Conservation (phyloP, 805 yeast species). For the Kuraishia hungarica region DNA sequence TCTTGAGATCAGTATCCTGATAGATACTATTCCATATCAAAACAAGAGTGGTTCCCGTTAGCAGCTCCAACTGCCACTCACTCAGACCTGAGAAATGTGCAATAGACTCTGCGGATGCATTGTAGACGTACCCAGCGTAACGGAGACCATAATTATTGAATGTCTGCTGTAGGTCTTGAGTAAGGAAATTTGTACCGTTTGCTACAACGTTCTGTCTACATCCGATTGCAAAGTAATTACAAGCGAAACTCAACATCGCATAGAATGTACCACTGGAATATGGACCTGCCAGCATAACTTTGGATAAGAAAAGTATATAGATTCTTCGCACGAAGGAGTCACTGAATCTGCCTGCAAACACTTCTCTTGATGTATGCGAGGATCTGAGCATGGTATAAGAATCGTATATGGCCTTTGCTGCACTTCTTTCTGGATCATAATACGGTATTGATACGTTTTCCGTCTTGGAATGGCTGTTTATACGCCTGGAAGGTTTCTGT, state of each 20-base stretch:
- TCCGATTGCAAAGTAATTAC: neutral
- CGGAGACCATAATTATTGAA: neutral
- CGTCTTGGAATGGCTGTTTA: neutral
- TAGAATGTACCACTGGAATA: neutral
- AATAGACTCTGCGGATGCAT: neutral
- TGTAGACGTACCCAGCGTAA: neutral
- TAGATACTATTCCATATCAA: slow-evolving; percentile 7
- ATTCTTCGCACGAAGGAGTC: neutral
- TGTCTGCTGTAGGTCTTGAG: neutral
- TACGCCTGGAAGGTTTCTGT: neutral
- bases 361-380: neutral
- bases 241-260: neutral
- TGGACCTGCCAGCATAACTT: neutral
- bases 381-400: neutral
- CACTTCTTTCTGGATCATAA: neutral
- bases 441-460: neutral
- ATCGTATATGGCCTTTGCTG: neutral
- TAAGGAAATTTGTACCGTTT: neutral
- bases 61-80: neutral
- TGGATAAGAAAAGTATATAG: neutral
- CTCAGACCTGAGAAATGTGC: neutral
- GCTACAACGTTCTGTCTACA: neutral
- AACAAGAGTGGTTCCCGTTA: neutral
- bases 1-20: slow-evolving; percentile 5
- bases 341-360: neutral